These are phyloP conservation scores for Trypanosoma cruzi DNA, from an alignment of 208 protist species.

Conservation along the genomic window DNA sequence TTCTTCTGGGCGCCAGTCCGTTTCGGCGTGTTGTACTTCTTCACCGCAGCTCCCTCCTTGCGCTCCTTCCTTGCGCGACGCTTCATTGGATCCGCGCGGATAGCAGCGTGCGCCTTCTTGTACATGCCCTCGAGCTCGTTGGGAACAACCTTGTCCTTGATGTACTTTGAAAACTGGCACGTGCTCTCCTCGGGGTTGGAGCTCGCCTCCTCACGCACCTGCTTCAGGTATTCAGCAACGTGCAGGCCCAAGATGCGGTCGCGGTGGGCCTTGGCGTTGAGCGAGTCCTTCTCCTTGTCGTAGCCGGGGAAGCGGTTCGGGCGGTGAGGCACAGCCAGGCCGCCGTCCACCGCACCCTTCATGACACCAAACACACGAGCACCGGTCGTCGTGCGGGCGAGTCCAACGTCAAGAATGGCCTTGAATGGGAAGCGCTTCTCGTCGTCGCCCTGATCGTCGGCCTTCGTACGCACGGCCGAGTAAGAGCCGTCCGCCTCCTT, in stretches of 20 bases:
- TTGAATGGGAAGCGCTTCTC: slow-evolving; percentile 96
- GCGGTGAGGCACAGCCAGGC: slow-evolving; percentile 97
- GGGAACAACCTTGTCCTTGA: slow-evolving; percentile 89
- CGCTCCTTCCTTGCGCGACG: slow-evolving; percentile 59
- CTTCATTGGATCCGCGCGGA: slow-evolving; percentile 94
- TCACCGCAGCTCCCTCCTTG: slow-evolving; percentile 36
- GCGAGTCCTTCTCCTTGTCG: slow-evolving; percentile 85
- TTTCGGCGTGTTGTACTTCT: slow-evolving; percentile 61
- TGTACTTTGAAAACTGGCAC: slow-evolving; percentile 96
- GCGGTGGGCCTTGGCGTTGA: slow-evolving; percentile 93
- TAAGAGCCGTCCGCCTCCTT: slow-evolving; percentile 91
- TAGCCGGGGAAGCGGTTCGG: slow-evolving; percentile 97
- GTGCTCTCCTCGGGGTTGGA: slow-evolving; percentile 90
- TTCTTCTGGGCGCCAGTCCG: slow-evolving; percentile 52
- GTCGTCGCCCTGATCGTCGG: slow-evolving; percentile 85
- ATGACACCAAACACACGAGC: slow-evolving; percentile 93
- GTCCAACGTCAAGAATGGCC: slow-evolving; percentile 97
- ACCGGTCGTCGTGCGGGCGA: slow-evolving; percentile 97
- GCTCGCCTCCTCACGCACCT: slow-evolving; percentile 95
- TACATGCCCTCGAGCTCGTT: slow-evolving; percentile 96
- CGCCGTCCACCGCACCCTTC: slow-evolving; percentile 98
- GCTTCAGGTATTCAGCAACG: slow-evolving; percentile 98
- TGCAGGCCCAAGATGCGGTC: slow-evolving; percentile 98
- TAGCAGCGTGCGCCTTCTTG: slow-evolving; percentile 92
- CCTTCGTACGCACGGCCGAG: slow-evolving; percentile 74